Evolutionary conservation across 2,329 filamentous ascomycete genomes (phyloP).

Genomic region (Claviceps digitariae): DNA sequence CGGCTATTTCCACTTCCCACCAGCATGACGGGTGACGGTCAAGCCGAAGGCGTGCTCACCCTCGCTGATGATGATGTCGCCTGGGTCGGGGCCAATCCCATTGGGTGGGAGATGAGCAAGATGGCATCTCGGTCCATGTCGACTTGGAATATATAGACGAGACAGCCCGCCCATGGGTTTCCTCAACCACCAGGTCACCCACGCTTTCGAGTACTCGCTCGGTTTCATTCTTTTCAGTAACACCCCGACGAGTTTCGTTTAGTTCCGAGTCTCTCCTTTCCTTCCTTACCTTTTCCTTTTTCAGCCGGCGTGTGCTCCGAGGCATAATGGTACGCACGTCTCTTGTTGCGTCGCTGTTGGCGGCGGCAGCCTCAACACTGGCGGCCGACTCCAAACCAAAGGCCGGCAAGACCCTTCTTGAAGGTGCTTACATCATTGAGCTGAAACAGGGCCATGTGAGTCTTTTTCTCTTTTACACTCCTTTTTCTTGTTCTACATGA

Average conservation of each 20-base stretch:
- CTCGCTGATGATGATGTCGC: background rate
- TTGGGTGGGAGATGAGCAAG: background rate
- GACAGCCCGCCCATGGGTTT: background rate
- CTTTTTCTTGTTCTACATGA: background rate
- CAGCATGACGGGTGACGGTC: background rate
- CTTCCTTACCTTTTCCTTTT: no score
- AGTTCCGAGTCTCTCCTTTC: background rate
- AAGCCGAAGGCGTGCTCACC: background rate
- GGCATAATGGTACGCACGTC: constrained; percentile 9
- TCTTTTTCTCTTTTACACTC: background rate
- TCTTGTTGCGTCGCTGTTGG: constrained; percentile 8
- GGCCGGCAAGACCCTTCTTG: constrained; percentile 4
- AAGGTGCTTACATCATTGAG: constrained; percentile 13
- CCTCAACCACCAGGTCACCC: background rate
- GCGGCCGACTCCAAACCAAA: constrained; percentile 1
- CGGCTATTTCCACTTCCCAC: background rate
- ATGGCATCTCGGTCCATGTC: background rate
- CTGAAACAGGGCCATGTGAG: constrained; percentile 8
- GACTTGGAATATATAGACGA: background rate
- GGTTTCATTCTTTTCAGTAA: background rate
- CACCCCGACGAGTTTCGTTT: background rate
- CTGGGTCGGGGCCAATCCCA: background rate
- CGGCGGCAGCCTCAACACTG: constrained; percentile 7
- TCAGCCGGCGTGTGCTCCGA: background rate
- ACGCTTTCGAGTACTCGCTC: background rate